These are phyloP conservation scores for Penicillium desertorum DNA, from an alignment of 495 filamentous ascomycete genomes.

Conservation along the genomic window DNA sequence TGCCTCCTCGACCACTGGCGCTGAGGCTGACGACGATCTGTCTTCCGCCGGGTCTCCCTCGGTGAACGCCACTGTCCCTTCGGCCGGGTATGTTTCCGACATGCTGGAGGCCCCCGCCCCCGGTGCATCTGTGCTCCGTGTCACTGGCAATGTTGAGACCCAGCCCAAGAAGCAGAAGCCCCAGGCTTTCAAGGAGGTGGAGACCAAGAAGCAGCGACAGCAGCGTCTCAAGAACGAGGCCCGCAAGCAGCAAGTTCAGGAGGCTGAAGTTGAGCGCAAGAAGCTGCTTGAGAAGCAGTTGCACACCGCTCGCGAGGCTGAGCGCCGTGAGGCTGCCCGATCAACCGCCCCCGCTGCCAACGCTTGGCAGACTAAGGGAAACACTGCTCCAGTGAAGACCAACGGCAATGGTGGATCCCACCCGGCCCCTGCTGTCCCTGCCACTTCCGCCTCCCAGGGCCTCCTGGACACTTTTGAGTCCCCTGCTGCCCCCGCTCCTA, in stretches of 20 bases:
- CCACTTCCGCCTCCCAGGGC: slow-evolving; percentile 10
- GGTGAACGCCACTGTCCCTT: slow-evolving; percentile 49
- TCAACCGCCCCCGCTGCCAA: slow-evolving; percentile 65
- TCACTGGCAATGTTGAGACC: slow-evolving; percentile 63
- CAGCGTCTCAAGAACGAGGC: slow-evolving; percentile 79
- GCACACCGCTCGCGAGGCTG: slow-evolving; percentile 72
- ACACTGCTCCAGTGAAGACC: slow-evolving; percentile 16
- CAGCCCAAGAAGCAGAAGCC: slow-evolving; percentile 64
- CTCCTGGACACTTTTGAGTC: slow-evolving; percentile 19
- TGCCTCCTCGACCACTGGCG: slow-evolving; percentile 71
- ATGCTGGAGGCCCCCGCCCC: slow-evolving; percentile 76
- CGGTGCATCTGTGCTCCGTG: slow-evolving; percentile 71
- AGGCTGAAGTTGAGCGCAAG: slow-evolving; percentile 71
- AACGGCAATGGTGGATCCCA: slow-evolving; percentile 33
- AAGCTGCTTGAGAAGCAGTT: slow-evolving; percentile 74
- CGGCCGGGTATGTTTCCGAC: slow-evolving; percentile 67
- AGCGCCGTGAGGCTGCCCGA: slow-evolving; percentile 68
- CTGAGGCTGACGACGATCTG: slow-evolving; percentile 79
- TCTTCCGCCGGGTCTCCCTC: slow-evolving; percentile 62
- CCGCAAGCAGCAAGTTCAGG: slow-evolving; percentile 66
- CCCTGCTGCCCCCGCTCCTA: slow-evolving; percentile 26
- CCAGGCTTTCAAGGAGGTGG: slow-evolving; percentile 54
- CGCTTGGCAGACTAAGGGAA: slow-evolving; percentile 56
- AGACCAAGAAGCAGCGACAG: slow-evolving; percentile 91
- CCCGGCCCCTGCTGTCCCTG: slow-evolving; percentile 33